Evolutionary conservation across 768 basidiomycete genomes (phyloP), one percentile per base, ranked within the genome.

Genomic region (Solioccasus polychromus): DNA sequence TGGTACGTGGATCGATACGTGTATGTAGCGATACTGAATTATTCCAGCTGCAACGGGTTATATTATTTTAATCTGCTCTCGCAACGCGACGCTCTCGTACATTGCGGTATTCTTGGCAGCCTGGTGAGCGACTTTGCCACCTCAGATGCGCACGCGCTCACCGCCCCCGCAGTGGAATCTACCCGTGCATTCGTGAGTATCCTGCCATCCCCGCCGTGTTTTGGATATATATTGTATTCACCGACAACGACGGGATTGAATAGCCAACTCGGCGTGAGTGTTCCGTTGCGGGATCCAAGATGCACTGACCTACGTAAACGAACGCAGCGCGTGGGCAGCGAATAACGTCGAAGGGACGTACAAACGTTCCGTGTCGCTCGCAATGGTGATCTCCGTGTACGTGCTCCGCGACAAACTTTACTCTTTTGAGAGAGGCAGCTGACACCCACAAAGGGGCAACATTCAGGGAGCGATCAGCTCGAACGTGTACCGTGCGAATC

Each of bases 331-430:
- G 3, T 78, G 75, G 75, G 76, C 79, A 18, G 78, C 80, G 17
- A 86, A 87, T 57, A 88, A 85, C 57, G 73, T 83, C 12, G 84
- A 88, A 64, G 85, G 86, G 12, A 74, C 77, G 3, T 88, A 88
- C 66, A 88, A 88, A 61, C 82, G 86, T 31, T 80, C 80, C 52
- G 82, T 87, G 7, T 71, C 82, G 1, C 67, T 88, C 40, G 85
- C 77, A 5, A 83, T 86, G 82, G 73, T 80, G 3, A 83, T 85
- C 51, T 73, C 77, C 54, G 77, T 78, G 80, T 81, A 47, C 54
- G 78, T 61, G 12, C 15, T 31, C 6, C 42, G 38, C n/a, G n/a
- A n/a, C n/a, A n/a, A n/a, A n/a, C n/a, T n/a, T n/a, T n/a, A n/a
- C n/a, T n/a, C n/a, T n/a, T n/a, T n/a, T n/a, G n/a, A n/a, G n/a